Base-by-base conservation (phyloP, 306 rosid species). In the Erythrophleum fordii region DNA sequence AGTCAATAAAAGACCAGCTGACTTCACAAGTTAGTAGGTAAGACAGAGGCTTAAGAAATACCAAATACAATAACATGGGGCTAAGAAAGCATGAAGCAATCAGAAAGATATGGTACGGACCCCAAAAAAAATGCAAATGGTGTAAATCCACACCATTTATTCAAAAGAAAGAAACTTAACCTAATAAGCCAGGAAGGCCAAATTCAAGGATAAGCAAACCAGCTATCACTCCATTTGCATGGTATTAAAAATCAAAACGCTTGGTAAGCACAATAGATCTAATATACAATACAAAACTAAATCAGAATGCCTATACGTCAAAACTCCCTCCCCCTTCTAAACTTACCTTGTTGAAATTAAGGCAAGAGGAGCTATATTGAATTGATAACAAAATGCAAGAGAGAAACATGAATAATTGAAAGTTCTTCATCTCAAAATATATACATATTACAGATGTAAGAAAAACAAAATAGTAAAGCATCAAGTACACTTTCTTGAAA, bases 11-110 rank as follows among this genome's bases (percentile, higher is more conserved):
- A 49, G 28, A 69, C 65, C 46, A 49, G 66, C 34, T 8, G 48
- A 83, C 46, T 31, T 52, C 53, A 31, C 74, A 78, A 69, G 76
- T 62, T 73, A 85, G 71, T 5, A 34, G 41, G 69, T 69, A 51
- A 41, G 52, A 45, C 35, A 42, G 59, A 69, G 79, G 26, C 56
- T 46, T 20, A 35, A 64, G 37, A 75, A 31, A 79, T 37, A 39
- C 80, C 53, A 35, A 26, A 58, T 39, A 18, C 31, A 59, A 41
- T 22, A 31, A 42, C 7, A 35, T 14, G 34, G 29, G 13, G 75
- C 23, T 72, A 46, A 52, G 69, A 55, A 48, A 25, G 37, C 29
- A 58, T 26, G 44, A 62, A 29, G 22, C 66, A 46, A 45, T 41
- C 29, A 25, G 20, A 58, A 48, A 77, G 46, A 68, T 5, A 71